These are phyloP conservation scores for Panicum miliaceum DNA, from an alignment of 176 grass and related monocot species.

Conservation along the genomic window DNA sequence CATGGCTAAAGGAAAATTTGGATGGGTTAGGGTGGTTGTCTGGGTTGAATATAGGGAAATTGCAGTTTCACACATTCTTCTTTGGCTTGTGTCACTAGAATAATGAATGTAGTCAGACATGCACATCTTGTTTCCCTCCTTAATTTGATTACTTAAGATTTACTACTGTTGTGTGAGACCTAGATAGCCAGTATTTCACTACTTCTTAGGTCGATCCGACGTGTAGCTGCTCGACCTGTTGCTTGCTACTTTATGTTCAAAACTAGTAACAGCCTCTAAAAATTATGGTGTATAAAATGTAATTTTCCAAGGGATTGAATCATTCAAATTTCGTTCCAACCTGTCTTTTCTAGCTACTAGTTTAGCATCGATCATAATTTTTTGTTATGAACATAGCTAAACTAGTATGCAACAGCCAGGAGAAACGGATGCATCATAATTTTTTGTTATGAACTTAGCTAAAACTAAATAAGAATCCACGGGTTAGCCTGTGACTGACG, in stretches of 20 bases:
- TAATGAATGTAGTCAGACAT: not conserved
- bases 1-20: not conserved
- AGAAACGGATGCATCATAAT: too few relatives aligned
- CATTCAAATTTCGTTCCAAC: not conserved
- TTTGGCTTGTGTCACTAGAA: not conserved
- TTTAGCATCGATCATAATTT: too few relatives aligned
- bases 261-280: too few relatives aligned
- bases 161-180: not conserved
- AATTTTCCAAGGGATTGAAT: too few relatives aligned
- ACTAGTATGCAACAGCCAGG: too few relatives aligned
- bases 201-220: too few relatives aligned
- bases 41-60: not conserved
- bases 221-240: too few relatives aligned
- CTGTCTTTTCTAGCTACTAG: not conserved
- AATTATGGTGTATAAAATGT: too few relatives aligned
- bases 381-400: too few relatives aligned
- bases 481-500: not conserved
- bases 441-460: not conserved
- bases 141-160: not conserved
- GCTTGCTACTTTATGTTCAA: too few relatives aligned
- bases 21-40: not conserved
- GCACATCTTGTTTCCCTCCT: not conserved
- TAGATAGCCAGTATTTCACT: too few relatives aligned
- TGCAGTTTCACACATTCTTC: not conserved
- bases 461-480: not conserved